Base-by-base conservation (phyloP, 352 stramenopile species). In the Pilasporangium apinafurcum region DNA sequence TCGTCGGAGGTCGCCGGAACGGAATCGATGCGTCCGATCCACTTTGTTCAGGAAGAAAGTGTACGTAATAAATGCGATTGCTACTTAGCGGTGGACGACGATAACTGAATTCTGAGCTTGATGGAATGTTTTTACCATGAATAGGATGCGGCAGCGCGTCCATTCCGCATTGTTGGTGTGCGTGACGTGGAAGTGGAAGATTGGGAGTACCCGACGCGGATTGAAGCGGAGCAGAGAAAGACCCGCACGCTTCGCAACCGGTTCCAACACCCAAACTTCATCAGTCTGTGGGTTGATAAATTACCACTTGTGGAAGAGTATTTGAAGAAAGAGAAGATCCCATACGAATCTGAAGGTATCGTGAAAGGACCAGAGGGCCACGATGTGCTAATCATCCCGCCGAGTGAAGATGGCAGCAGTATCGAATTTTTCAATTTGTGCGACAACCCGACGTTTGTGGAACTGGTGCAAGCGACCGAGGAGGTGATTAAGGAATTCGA, bases 351-450 rank as follows among this genome's bases (percentile, higher is more conserved):
- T 47, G 76, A 87, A 20, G 68, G 68, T 22, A 59, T 89, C 39
- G 56, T 74, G 3, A 59, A 74, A 44, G 75, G 66, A 5, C 73
- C 71, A 1, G 76, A 91, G 9, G 76, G 76, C 29, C 52, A 68
- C 47, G 69, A 91, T 34, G 63, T 87, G 50, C 57, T 91, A 14
- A 65, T 84, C 30, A 79, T 91, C 36, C 66, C 67, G 22, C 76
- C 79, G 2, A 78, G 45, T n/a, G 76, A 75, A 13, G 65, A 81
- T 29, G 64, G n/a, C n/a, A 39, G 69, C 59, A 80, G 67, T 40
- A n/a, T 84, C 20, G 59, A 85, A 65, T 78, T 87, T 41, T 90
- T 92, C 57, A 88, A 92, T 60, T 44, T 92, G 51, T 88, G 74
- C 53, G 77, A 88, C 58, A 79, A 72, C 52, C 77, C 77, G 28